These are phyloP conservation scores for Phytophthora nicotianae DNA, from an alignment of 352 stramenopile species.

Conservation along the genomic window DNA sequence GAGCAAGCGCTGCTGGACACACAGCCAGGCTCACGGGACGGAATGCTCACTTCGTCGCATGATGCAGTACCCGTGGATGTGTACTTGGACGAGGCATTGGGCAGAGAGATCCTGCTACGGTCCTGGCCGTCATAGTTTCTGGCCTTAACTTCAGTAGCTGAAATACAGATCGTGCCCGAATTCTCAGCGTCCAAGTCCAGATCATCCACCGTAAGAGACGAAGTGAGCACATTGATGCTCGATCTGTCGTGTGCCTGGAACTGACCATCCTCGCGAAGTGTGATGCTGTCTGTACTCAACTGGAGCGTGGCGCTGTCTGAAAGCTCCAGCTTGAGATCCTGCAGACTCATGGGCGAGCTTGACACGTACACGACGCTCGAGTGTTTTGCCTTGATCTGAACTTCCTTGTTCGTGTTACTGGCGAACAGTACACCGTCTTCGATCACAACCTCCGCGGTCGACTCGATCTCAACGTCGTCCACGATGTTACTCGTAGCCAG, in stretches of 20 bases:
- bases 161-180: constrained; percentile 30
- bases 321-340: constrained; percentile 32
- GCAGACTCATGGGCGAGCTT: constrained; percentile 23
- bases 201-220: constrained; percentile 20
- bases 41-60: constrained; percentile 21
- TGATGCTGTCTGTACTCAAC: constrained; percentile 26
- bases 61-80: constrained; percentile 15
- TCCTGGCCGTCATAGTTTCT: constrained; percentile 29
- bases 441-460: constrained; percentile 25
- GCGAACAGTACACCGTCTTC: constrained; percentile 28
- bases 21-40: constrained; percentile 23
- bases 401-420: constrained; percentile 27
- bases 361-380: constrained; percentile 31
- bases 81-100: constrained; percentile 37
- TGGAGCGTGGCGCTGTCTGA: constrained; percentile 32
- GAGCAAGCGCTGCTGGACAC: constrained; percentile 21
- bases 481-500: constrained; percentile 28
- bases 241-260: constrained; percentile 31
- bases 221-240: constrained; percentile 27
- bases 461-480: constrained; percentile 27
- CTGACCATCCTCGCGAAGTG: constrained; percentile 26
- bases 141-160: constrained; percentile 21
- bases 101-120: constrained; percentile 32
- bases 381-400: constrained; percentile 29
- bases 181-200: constrained; percentile 31